A percentile compares a stretch with the other conserved stretches of the same genome.
These are phyloP conservation scores for Hygrophoropsis aurantiaca DNA, from an alignment of 768 basidiomycete genomes.

Conservation along the genomic window DNA sequence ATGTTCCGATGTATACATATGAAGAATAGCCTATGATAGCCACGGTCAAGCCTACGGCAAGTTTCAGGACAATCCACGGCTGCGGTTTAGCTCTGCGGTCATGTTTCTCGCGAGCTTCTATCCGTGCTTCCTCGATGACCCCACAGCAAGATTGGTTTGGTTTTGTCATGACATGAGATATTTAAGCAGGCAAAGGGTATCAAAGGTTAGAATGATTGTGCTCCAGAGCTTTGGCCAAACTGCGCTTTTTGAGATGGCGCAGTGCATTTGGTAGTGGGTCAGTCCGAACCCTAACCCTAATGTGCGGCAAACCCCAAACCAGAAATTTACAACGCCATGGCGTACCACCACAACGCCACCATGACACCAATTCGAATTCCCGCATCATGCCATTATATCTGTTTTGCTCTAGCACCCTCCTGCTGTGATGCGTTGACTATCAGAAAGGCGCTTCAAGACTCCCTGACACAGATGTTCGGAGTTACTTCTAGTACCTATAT, in stretches of 20 bases:
- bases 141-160: conserved; percentile 41
- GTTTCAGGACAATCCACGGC: conserved; percentile 74
- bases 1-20: conserved; percentile 77
- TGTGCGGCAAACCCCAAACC: no score
- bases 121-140: conserved; percentile 49
- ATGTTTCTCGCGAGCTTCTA: conserved; percentile 39
- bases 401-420: conserved; percentile 39
- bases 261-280: neutral
- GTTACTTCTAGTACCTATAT: conserved; percentile 51
- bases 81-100: conserved; percentile 48
- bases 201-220: neutral
- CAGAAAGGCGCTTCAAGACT: conserved; percentile 56
- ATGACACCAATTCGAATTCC: no score
- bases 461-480: conserved; percentile 56
- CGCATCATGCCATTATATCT: conserved; percentile 44
- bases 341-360: no score
- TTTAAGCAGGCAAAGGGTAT: neutral
- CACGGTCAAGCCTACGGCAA: conserved; percentile 57
- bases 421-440: conserved; percentile 43
- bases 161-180: conserved; percentile 2
- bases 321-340: no score
- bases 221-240: conserved; percentile 3
- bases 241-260: neutral
- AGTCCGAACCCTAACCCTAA: no score
- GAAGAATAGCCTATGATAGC: conserved; percentile 64